Base-by-base conservation (phyloP, 768 basidiomycete species). In the Clitopilus hobsonii region DNA sequence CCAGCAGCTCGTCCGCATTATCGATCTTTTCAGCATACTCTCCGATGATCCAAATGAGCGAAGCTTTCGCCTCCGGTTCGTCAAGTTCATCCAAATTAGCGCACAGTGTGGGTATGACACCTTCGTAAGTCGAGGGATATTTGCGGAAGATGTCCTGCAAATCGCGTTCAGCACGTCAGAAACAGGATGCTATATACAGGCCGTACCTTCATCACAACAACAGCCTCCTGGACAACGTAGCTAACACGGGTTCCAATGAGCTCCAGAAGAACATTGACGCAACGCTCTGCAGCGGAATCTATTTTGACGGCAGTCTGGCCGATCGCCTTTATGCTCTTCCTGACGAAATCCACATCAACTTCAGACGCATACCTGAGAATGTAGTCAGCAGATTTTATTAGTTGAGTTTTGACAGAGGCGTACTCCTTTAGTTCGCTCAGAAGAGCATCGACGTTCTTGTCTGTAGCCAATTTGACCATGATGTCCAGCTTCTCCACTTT, bases 401-500 rank as follows among this genome's bases (percentile, higher is more conserved):
- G n/a, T 14, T 1, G 20, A 49, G 56, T 14, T 27, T 8, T 25
- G n/a, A 25, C 25, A 16, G n/a, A 3, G 1, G 75, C 89, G 59
- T 57, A 95, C 93, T 99, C 97, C 68, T 93, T 97, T 57, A 99
- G 70, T 68, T 99, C 97, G 64, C 94, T 96, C 64, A 99, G 71
- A 51, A 98, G 76, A 6, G 94, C 93, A 71, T 98, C 94, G 1
- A 96, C 91, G 62, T 98, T 99, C 69, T 82, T 86, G 58, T 98
- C 96, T 20, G 79, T 81, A 11, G 93, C 94, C 54, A 99, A 74
- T 54, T 93, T 80, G 51, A 98, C 91, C 97, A 99, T 99, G 67
- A 98, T 97, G 62, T 98, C 97, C 60, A 99, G 74, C 71, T 99
- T 98, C 71, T 98, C 97, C 52, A 98, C 84, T 71, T 99, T 99